Conservation (phyloP, 2,329 filamentous ascomycete species). For the Epichloe amarillans region DNA sequence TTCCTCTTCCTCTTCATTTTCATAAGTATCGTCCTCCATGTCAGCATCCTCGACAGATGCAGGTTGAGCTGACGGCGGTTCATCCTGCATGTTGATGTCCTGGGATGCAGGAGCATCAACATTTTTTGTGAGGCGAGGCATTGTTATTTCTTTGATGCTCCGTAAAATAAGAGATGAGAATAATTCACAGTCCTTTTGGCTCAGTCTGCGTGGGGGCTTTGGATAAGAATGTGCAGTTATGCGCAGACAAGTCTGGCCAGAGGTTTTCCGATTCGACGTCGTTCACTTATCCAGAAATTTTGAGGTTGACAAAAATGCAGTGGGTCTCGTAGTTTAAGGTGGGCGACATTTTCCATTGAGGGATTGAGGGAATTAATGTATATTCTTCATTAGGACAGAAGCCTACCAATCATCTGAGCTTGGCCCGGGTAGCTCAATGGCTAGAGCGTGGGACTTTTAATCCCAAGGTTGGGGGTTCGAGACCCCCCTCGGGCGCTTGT, state of each 20-base stretch:
- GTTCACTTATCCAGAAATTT: constrained; percentile 6
- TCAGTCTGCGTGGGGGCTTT: no score
- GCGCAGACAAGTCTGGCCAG: neutral
- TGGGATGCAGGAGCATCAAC: constrained; percentile 17
- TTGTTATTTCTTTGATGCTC: constrained; percentile 7
- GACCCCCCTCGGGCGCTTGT: constrained; percentile 17
- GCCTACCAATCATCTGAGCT: neutral
- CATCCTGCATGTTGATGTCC: constrained; percentile 33
- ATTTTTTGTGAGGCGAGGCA: constrained; percentile 28
- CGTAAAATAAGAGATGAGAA: no score
- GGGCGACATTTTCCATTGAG: neutral
- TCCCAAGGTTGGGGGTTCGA: constrained; percentile 22
- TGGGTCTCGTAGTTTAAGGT: neutral
- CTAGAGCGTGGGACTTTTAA: constrained; percentile 22
- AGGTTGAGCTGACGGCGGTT: constrained; percentile 24
- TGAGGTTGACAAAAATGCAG: neutral
- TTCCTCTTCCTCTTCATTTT: constrained; percentile 28
- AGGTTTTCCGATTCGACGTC: neutral
- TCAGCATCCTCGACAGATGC: constrained; percentile 22
- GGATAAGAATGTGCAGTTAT: neutral
- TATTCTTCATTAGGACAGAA: neutral
- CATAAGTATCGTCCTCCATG: constrained; percentile 15
- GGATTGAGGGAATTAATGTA: accelerated
- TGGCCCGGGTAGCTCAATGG: constrained; percentile 21
- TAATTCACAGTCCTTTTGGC: no score